Evolutionary conservation across 495 filamentous ascomycete genomes (phyloP), one percentile per base, ranked within the genome.

Genomic region (Penicillium longicatenatum): DNA sequence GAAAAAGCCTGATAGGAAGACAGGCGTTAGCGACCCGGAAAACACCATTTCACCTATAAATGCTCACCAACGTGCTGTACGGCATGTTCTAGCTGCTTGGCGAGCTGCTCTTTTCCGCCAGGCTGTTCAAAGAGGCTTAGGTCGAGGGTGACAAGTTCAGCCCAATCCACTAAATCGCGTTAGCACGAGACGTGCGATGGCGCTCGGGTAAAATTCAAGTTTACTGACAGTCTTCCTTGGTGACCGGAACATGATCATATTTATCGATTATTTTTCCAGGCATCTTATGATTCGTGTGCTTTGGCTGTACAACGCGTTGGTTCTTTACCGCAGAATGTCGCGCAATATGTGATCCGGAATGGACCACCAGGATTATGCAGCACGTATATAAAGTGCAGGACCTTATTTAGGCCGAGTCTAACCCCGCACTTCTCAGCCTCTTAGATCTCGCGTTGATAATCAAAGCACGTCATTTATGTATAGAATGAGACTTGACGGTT

Each of bases 81-180:
- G 2, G 83, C 83, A 62, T 86, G 79, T n/a, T 82, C 75, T 2
- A 86, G 73, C 58, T 82, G 80, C 44, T 78, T 75, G 1, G 82
- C 82, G 6, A 86, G 69, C 41, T 76, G 60, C 57, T 83, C 67
- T 62, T 83, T 84, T 4, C 81, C 82, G 20, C 79, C 81, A 0
- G 78, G 77, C 42, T 78, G 63, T 26, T 80, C 75, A 54, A 78
- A 84, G 7, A 69, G 69, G 33, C 71, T 70, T 0, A 86, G 70
- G 56, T 86, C 82, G 12, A 86, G 71, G 10, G 78, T 84, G 22
- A 82, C 66, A 6, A 86, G 75, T 19, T 86, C 82, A 19, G 82
- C 81, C 81, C 80, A 84, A 43, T 75, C 70, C 41, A 83, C 72
- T 79, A 24, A 8, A 10, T 22, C 44, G 33, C 16, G 48, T 61